Evolutionary conservation across 2,329 filamentous ascomycete species (phyloP).

Genomic region (Plenodomus lindquistii): DNA sequence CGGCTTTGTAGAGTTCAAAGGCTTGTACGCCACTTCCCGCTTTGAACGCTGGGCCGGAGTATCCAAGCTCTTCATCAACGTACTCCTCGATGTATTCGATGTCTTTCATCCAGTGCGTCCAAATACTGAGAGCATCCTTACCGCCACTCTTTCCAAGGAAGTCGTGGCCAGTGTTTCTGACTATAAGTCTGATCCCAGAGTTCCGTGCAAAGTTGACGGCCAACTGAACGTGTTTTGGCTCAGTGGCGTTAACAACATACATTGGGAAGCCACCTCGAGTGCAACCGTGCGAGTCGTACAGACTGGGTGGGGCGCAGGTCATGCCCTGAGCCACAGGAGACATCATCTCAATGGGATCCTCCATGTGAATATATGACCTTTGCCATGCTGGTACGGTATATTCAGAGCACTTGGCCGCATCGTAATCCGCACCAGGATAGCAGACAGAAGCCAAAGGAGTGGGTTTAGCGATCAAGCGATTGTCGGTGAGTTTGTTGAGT

Average conservation of each 20-base stretch:
- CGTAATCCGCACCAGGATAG: slow-evolving; percentile 33
- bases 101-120: slow-evolving; percentile 43
- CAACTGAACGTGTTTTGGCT: slow-evolving; percentile 41
- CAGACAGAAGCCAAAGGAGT: slow-evolving; percentile 39
- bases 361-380: slow-evolving; percentile 37
- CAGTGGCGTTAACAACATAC: slow-evolving; percentile 43
- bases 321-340: slow-evolving; percentile 43
- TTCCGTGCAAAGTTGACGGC: slow-evolving; percentile 44
- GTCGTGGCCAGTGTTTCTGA: slow-evolving; percentile 45
- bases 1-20: slow-evolving; percentile 57
- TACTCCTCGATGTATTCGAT: slow-evolving; percentile 41
- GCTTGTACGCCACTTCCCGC: slow-evolving; percentile 60
- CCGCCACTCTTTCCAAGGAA: slow-evolving; percentile 42
- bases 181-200: slow-evolving; percentile 34
- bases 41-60: slow-evolving; percentile 57
- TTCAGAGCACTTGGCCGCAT: slow-evolving; percentile 33
- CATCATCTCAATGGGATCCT: slow-evolving; percentile 44
- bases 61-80: slow-evolving; percentile 36
- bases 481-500: slow-evolving; percentile 48
- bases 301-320: slow-evolving; percentile 41
- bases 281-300: slow-evolving; percentile 42
- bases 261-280: slow-evolving; percentile 41
- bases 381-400: slow-evolving; percentile 36
- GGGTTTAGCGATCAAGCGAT: slow-evolving; percentile 30
- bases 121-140: slow-evolving; percentile 41